Evolutionary conservation across 2,329 filamentous ascomycete species (phyloP).

Genomic region (Phaeomoniella chlamydospora): DNA sequence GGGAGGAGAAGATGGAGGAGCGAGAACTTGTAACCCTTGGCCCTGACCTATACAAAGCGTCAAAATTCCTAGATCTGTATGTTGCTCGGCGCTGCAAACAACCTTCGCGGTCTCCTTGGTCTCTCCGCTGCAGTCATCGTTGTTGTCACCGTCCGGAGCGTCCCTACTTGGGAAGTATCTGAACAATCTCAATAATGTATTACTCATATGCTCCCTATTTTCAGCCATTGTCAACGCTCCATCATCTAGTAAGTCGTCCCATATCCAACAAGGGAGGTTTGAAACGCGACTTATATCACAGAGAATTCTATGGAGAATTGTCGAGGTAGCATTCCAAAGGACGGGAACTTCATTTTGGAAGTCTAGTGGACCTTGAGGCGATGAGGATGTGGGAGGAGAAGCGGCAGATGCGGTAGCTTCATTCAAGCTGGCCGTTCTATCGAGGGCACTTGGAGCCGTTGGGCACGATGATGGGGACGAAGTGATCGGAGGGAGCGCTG

Average conservation of each 20-base stretch:
- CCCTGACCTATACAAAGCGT: slow-evolving; percentile 14
- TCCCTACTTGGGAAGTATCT: slow-evolving; percentile 10
- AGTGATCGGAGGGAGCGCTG: too few relatives aligned
- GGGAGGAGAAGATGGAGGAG: too few relatives aligned
- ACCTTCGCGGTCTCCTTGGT: too few relatives aligned
- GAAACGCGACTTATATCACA: slow-evolving; percentile 11
- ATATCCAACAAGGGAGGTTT: slow-evolving; percentile 8
- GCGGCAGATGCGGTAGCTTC: too few relatives aligned
- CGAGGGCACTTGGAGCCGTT: too few relatives aligned
- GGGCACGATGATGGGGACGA: too few relatives aligned
- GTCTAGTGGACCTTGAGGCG: too few relatives aligned
- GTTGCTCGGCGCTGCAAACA: slow-evolving; percentile 11
- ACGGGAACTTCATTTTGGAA: slow-evolving; percentile 4
- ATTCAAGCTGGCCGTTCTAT: too few relatives aligned
- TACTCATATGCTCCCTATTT: slow-evolving; percentile 6
- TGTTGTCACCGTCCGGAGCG: too few relatives aligned
- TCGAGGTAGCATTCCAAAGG: slow-evolving; percentile 10
- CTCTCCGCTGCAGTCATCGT: too few relatives aligned
- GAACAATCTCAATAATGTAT: slow-evolving; percentile 14
- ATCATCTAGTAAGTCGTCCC: slow-evolving; percentile 11
- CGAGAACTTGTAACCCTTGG: slow-evolving; percentile 12
- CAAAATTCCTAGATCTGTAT: slow-evolving; percentile 14
- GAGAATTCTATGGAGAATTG: slow-evolving; percentile 12
- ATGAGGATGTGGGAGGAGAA: too few relatives aligned
- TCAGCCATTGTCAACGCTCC: slow-evolving; percentile 8